These are phyloP conservation scores for Calocybe cyanea DNA, from an alignment of 768 basidiomycete species.

Conservation along the genomic window DNA sequence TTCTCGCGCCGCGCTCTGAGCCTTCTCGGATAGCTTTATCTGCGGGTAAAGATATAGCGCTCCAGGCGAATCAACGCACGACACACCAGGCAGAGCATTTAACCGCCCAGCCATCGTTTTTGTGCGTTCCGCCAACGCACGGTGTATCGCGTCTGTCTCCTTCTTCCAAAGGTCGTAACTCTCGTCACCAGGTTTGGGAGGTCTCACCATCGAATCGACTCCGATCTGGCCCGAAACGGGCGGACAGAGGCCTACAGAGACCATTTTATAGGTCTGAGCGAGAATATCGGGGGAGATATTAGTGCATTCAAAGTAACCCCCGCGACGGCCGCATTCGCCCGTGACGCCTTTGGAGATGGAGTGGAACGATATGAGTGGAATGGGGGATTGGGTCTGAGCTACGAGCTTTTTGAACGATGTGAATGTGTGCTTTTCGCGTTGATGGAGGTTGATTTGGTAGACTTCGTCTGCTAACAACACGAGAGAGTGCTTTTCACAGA, in stretches of 20 bases:
- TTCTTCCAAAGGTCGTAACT: constrained; percentile 77
- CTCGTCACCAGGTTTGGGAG: constrained; percentile 71
- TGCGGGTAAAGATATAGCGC: constrained; percentile 92
- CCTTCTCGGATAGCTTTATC: constrained; percentile 70
- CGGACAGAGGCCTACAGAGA: constrained; percentile 85
- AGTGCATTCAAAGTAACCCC: constrained; percentile 92
- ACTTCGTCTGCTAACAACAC: constrained; percentile 97
- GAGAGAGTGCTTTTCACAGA: constrained; percentile 83
- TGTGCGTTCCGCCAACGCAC: constrained; percentile 67
- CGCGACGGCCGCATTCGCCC: constrained; percentile 96
- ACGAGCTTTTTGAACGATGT: constrained; percentile 92
- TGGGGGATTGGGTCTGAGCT: constrained; percentile 55
- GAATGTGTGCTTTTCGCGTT: constrained; percentile 65
- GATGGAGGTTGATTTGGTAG: constrained; percentile 94
- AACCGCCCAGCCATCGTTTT: constrained; percentile 74
- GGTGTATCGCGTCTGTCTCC: constrained; percentile 81
- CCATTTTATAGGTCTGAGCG: constrained; percentile 95
- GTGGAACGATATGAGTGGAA: constrained; percentile 93
- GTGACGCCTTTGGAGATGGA: constrained; percentile 95
- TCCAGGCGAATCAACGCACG: constrained; percentile 86
- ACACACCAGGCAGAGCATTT: constrained; percentile 80
- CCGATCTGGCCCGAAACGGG: constrained; percentile 90
- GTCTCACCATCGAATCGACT: constrained; percentile 91
- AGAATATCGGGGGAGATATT: constrained; percentile 77
- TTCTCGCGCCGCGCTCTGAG: constrained; percentile 65